Conservation (phyloP, 2,329 filamentous ascomycete genomes). For the Huntiella omanensis region DNA sequence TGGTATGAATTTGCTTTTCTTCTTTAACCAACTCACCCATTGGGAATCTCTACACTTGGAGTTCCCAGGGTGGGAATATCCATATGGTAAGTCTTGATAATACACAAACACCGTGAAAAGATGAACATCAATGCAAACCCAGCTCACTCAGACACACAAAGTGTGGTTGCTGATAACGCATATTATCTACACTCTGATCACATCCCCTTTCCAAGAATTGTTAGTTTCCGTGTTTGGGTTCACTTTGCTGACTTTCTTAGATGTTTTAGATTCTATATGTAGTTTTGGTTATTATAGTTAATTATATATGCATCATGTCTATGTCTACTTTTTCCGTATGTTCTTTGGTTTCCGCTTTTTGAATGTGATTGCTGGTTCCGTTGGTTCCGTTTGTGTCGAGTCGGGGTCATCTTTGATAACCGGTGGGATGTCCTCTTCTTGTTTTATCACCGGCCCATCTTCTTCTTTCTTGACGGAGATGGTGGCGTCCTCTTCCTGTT, state of each 20-base stretch:
- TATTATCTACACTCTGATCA: slow-evolving; percentile 11
- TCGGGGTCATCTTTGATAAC: slow-evolving; percentile 2
- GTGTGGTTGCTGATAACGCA: slow-evolving; percentile 10
- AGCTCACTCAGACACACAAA: slow-evolving; percentile 11
- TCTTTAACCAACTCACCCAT: too few relatives aligned
- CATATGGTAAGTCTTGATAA: slow-evolving; percentile 4
- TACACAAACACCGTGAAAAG: slow-evolving; percentile 4
- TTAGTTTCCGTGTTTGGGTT: not conserved
- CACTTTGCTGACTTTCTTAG: not conserved
- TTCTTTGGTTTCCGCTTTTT: slow-evolving; percentile 62
- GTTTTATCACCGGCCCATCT: not conserved
- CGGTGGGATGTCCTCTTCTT: not conserved
- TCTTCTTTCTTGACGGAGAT: slow-evolving; percentile 13
- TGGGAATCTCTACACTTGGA: too few relatives aligned
- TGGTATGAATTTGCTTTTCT: too few relatives aligned
- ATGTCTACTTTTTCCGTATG: slow-evolving; percentile 34
- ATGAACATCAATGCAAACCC: slow-evolving; percentile 10
- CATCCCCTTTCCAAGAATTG: not conserved
- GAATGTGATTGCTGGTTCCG: slow-evolving; percentile 34
- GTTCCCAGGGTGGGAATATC: too few relatives aligned
- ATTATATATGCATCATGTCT: not conserved
- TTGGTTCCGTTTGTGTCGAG: not conserved
- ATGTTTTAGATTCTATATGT: not conserved
- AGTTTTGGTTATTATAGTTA: not conserved
- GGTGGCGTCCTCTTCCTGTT: not conserved